A percentile compares a stretch with the other conserved stretches of the same genome.
These are phyloP conservation scores for Nakazawaea wyomingensis DNA, from an alignment of 805 yeast genomes.

Conservation along the genomic window DNA sequence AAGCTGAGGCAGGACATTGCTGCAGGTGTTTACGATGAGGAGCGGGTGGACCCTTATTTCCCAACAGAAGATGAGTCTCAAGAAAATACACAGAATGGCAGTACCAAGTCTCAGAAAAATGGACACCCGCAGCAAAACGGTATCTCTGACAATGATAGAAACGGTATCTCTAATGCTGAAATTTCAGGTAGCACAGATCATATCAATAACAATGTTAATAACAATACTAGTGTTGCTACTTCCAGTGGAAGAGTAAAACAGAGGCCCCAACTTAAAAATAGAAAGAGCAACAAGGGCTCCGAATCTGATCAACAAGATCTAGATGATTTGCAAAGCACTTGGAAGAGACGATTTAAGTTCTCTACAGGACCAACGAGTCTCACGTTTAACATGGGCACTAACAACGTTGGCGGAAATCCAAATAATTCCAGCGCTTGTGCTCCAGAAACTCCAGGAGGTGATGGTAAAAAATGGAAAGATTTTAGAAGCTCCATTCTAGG, in stretches of 20 bases:
- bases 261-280: neutral
- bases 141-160: neutral
- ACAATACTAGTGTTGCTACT: neutral
- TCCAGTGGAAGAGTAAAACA: neutral
- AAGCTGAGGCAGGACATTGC: neutral
- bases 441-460: neutral
- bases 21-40: neutral
- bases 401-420: neutral
- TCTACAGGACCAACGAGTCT: slow-evolving; percentile 2
- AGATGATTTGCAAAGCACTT: slow-evolving; percentile 4
- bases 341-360: slow-evolving; percentile 6
- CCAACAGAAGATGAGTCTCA: neutral
- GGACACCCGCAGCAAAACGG: neutral
- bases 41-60: neutral
- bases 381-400: neutral
- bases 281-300: neutral
- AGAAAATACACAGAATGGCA: too few relatives aligned
- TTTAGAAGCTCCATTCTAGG: slow-evolving; percentile 9
- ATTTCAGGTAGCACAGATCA: neutral
- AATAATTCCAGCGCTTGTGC: too few relatives aligned
- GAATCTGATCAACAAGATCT: neutral
- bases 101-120: neutral
- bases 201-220: neutral
- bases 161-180: neutral
- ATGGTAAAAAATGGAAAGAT: slow-evolving; percentile 9